phyloP scores from a whole-genome alignment of 2,329 filamentous ascomycete genomes.

The Aspergillus clavatus region DNA sequence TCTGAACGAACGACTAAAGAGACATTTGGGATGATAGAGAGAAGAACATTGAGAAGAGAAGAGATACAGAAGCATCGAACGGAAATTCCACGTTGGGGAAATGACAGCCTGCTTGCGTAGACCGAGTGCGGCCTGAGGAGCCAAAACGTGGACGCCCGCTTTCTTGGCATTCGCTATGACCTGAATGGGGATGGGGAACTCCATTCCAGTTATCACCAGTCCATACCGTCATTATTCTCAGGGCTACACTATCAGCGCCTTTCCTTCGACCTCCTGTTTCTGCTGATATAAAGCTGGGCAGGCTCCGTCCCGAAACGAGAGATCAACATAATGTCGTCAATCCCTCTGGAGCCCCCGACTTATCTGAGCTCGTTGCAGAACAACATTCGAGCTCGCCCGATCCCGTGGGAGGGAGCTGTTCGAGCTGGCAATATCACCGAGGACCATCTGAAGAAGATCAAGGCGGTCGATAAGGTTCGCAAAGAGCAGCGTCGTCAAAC shows the following conservation, averaged over 20 bases:
- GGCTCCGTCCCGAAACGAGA: conserved; percentile 2
- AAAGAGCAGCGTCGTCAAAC: conserved; percentile 83
- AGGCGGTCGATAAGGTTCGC: conserved; percentile 91
- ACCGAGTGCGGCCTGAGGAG: neutral
- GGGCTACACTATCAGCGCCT: neutral
- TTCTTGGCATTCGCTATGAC: neutral
- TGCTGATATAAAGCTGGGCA: neutral
- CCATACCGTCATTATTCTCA: neutral
- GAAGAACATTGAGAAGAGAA: neutral
- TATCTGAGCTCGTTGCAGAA: conserved; percentile 86
- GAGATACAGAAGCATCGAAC: no score
- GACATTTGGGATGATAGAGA: conserved; percentile 2
- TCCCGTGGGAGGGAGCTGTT: conserved; percentile 96
- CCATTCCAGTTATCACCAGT: neutral
- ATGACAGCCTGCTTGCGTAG: neutral
- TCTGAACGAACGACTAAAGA: conserved; percentile 7
- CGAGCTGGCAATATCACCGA: conserved; percentile 91
- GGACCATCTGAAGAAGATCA: conserved; percentile 89
- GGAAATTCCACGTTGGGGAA: neutral
- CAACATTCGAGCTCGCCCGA: conserved; percentile 92
- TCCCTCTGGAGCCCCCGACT: conserved; percentile 88
- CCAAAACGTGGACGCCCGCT: neutral
- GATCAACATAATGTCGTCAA: conserved; percentile 37
- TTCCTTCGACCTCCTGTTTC: neutral
- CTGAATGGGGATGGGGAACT: conserved; percentile 2